Base-by-base conservation (phyloP, 139 green algal species). In the Auxenochlorella protothecoides region DNA sequence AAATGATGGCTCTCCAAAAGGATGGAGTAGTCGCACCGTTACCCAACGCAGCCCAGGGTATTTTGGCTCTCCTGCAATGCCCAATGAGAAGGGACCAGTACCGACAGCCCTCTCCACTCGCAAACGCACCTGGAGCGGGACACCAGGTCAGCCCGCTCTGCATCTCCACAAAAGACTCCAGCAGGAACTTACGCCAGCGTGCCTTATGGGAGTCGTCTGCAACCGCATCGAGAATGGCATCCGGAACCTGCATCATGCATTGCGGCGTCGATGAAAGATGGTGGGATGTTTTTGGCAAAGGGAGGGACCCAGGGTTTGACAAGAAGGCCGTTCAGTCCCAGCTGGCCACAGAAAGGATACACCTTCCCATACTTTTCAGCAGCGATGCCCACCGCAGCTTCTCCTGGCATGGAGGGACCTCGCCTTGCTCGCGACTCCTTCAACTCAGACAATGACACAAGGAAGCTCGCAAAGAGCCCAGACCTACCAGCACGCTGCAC, bases 101-200 rank as follows among this genome's bases (percentile, higher is more conserved):
- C 15, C 7, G 51, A 27, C 15, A 13, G 15, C 15, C 15, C 65
- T 13, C 27, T 7, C 16, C 10, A 9, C 11, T 3, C 7, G n/a
- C 0, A 11, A 9, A 57, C 63, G 44, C 4, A 66, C 73, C 78
- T 12, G 74, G 75, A 5, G 81, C 80, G 16, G 87, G 84, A 74
- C 93, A 98, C 92, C 91, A 97, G 27, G 79, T 79, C 59, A 97
- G 75, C 54, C 73, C 59, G 6, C 72, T 70, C 79, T 93, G 96
- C 74, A 96, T 86, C 55, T 98, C 93, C 62, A 98, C 89, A 75
- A 91, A 98, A 12, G 78, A 91, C 59, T 85, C 76, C 72, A 92
- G 68, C 65, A 78, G 72, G 74, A 84, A 89, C 10, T 51, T 55
- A 53, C 80, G 57, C 52, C 60, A 76, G 57, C 60, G 69, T 44